phyloP scores from a whole-genome alignment of 2,329 filamentous ascomycete species.

The Chrysoporthe puriensis region DNA sequence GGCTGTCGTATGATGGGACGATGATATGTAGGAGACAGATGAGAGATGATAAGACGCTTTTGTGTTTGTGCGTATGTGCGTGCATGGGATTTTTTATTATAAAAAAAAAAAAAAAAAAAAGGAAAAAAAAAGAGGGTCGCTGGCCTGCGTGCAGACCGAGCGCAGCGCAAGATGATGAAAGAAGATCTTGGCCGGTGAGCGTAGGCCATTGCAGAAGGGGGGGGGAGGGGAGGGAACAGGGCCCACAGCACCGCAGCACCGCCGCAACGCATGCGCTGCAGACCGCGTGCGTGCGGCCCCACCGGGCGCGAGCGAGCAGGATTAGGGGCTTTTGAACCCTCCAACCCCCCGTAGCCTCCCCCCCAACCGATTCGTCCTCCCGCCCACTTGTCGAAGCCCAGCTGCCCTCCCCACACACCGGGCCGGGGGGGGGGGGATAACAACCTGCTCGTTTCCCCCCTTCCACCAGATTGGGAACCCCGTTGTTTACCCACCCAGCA shows the following conservation, averaged over 20 bases:
- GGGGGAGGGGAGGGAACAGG: not conserved
- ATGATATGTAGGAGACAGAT: not conserved
- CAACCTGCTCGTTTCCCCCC: not conserved
- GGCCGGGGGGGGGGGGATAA: not conserved
- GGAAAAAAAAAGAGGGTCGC: not conserved
- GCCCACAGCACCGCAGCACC: not conserved
- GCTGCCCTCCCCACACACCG: not conserved
- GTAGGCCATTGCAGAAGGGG: not conserved
- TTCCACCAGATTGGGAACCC: not conserved
- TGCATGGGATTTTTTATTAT: not conserved
- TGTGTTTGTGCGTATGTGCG: too few species aligned
- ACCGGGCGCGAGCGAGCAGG: not conserved
- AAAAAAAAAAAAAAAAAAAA: not conserved
- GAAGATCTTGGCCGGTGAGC: too few species aligned
- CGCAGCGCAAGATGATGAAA: too few species aligned
- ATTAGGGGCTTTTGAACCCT: not conserved
- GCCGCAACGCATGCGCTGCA: not conserved
- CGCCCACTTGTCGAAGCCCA: too few species aligned
- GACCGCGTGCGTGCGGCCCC: not conserved
- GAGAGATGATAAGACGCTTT: not conserved
- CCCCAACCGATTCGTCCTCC: too few species aligned
- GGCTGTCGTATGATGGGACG: not conserved
- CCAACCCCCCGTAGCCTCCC: too few species aligned
- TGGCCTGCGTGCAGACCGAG: not conserved
- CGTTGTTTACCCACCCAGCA: constrained; percentile 8